Base-by-base conservation (phyloP, 225 moss, liverwort and hornwort genomes). In the Pseudisothecium myosuroides region DNA sequence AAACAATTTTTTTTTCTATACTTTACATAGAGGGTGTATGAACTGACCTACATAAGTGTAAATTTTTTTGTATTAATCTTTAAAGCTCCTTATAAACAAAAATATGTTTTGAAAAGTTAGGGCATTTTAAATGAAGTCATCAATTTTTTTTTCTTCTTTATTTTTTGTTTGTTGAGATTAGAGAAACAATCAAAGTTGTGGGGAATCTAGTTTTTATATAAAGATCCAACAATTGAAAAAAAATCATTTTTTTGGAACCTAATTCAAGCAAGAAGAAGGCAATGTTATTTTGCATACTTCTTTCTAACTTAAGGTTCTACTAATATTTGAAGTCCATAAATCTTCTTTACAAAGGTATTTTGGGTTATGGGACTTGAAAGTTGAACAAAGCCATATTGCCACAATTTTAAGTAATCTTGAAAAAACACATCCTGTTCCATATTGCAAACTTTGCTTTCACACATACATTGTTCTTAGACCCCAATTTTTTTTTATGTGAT, bases 41-140 rank as follows among this genome's bases (percentile, higher is more conserved):
- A 31, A 32, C 19, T 49, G 11, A 47, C 1, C 2, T 31, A 31
- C 6, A 18, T 2, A 4, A 49, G 11, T 31, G 19, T 18, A 29
- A 9, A 29, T 45, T 45, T 45, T 45, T 45, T 45, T 34, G 20
- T 22, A 52, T 12, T 34, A 5, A 13, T 1, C 20, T 0, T 20
- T 32, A 12, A 31, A 31, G 11, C 47, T 74, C 18, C 2, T 50
- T 75, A 0, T 2, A 50, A 20, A 7, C 0, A 1, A 0, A 49
- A 28, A 32, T 0, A 6, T 0, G 7, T 32, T 76, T 49, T 34
- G 3, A 9, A 1, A 7, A 76, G 12, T 49, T 20, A 36, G 0
- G 28, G 3, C 16, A 72, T 72, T 0, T 28, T 3, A 28, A 72
- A 17, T 28, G 10, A 72, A 28, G 43, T 17, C n/a, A 27, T 27